Conservation (phyloP, 441 rosid genomes). For the Brassica hybrid region DNA sequence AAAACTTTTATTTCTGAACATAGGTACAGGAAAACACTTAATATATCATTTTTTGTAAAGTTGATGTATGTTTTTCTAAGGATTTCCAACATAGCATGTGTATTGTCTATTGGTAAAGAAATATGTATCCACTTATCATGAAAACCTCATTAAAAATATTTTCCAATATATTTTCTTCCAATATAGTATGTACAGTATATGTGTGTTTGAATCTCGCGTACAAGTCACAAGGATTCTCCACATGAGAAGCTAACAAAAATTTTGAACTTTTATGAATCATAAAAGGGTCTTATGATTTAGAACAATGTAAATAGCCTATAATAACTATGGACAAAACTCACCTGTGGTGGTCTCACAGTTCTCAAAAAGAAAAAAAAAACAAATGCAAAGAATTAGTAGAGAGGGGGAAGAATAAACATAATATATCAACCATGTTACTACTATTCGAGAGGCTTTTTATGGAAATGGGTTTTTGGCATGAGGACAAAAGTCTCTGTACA, state of each 20-base stretch:
- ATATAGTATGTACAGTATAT: too few species aligned
- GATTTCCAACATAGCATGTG: too few species aligned
- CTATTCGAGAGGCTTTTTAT: slow-evolving; percentile 10
- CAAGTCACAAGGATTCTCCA: slow-evolving; percentile 12
- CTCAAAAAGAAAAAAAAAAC: slow-evolving; percentile 11
- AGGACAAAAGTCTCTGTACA: slow-evolving; percentile 32
- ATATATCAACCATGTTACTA: slow-evolving; percentile 14
- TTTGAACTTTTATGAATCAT: slow-evolving; percentile 26
- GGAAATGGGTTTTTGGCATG: slow-evolving; percentile 9
- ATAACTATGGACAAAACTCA: slow-evolving; percentile 25
- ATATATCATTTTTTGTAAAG: too few species aligned
- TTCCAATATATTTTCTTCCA: too few species aligned
- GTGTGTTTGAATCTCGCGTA: not conserved
- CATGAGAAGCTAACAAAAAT: slow-evolving; percentile 7
- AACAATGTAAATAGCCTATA: slow-evolving; percentile 18
- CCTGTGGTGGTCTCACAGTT: slow-evolving; percentile 26
- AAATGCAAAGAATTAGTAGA: slow-evolving; percentile 20
- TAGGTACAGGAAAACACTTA: too few species aligned
- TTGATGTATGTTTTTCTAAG: too few species aligned
- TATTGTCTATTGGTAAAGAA: too few species aligned
- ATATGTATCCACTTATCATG: too few species aligned
- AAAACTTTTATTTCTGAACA: too few species aligned
- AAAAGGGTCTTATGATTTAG: slow-evolving; percentile 12
- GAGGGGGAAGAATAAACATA: slow-evolving; percentile 12
- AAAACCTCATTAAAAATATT: too few species aligned